Conservation (phyloP, 805 yeast species). For the Candida odintsovae region DNA sequence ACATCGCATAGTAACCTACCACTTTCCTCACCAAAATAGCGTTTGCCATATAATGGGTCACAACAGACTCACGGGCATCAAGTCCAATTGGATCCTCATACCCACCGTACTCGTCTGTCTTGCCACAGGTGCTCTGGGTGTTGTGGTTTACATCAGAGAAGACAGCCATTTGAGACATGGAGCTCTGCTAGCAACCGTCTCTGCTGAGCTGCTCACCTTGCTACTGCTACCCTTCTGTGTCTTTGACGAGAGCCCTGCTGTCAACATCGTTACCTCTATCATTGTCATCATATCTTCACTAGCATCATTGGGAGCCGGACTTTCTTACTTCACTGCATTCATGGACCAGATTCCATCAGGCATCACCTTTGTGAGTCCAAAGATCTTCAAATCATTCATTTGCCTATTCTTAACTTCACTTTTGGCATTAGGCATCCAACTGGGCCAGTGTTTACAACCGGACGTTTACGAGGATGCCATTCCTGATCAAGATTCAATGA, state of each 20-base stretch:
- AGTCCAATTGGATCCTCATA: background rate
- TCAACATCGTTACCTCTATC: background rate
- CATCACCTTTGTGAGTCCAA: background rate
- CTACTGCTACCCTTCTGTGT: constrained; percentile 4
- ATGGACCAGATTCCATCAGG: background rate
- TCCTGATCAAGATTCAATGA: background rate
- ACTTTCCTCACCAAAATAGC: background rate
- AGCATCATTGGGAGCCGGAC: constrained; percentile 21
- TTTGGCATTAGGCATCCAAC: constrained; percentile 4
- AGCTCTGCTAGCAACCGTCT: constrained; percentile 2
- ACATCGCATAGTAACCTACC: background rate
- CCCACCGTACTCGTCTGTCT: constrained; percentile 1
- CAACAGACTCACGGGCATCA: background rate
- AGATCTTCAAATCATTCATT: constrained; percentile 8
- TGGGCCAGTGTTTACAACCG: constrained; percentile 2
- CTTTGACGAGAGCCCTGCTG: background rate
- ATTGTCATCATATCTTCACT: background rate
- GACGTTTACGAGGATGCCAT: background rate
- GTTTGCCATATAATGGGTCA: background rate
- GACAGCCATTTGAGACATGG: background rate
- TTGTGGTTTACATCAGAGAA: constrained; percentile 5
- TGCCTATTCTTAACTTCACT: constrained; percentile 6
- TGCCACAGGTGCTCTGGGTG: constrained; percentile 13
- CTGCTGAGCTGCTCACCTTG: constrained; percentile 5
- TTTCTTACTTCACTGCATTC: constrained; percentile 10